phyloP scores from a whole-genome alignment of 371 early-diverging fungal species.

The Sporodiniella umbellata region DNA sequence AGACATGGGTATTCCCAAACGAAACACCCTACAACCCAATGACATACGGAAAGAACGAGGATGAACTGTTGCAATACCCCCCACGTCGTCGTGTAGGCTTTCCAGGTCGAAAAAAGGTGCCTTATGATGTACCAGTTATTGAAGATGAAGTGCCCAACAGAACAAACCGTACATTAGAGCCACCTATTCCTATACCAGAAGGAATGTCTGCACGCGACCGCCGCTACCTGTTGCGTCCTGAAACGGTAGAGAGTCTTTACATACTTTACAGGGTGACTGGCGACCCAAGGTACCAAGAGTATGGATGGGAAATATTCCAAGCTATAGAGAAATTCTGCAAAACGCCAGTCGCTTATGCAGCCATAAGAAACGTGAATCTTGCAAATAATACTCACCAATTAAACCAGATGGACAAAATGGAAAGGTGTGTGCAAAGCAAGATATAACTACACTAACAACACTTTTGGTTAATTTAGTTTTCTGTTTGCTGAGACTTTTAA shows the following conservation, averaged over 20 bases:
- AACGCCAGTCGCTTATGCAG: conserved; percentile 56
- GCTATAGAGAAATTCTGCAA: conserved; percentile 62
- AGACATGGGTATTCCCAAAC: conserved; percentile 32
- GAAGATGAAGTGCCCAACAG: conserved; percentile 1
- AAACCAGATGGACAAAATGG: conserved; percentile 37
- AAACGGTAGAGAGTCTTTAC: conserved; percentile 76
- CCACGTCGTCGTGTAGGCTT: background rate
- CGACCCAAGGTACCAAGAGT: conserved; percentile 56
- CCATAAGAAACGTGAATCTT: conserved; percentile 44
- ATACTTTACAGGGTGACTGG: conserved; percentile 69
- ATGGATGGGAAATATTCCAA: conserved; percentile 65
- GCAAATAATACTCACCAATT: conserved; percentile 26
- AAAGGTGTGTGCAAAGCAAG: conserved; percentile 22
- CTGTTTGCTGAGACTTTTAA: conserved; percentile 57
- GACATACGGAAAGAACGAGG: conserved; percentile 6
- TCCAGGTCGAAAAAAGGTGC: background rate
- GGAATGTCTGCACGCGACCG: background rate
- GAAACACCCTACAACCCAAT: conserved; percentile 20
- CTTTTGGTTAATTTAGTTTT: too few species aligned
- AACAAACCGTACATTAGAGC: conserved; percentile 3
- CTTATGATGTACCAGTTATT: background rate
- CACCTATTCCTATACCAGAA: background rate
- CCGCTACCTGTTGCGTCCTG: conserved; percentile 28
- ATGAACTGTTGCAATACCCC: background rate
- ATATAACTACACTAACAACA: background rate